A percentile compares a stretch with the other conserved stretches of the same genome.
phyloP scores from a whole-genome alignment of 2,329 filamentous ascomycete genomes.

The Phaeosphaeriaceae sp. region DNA sequence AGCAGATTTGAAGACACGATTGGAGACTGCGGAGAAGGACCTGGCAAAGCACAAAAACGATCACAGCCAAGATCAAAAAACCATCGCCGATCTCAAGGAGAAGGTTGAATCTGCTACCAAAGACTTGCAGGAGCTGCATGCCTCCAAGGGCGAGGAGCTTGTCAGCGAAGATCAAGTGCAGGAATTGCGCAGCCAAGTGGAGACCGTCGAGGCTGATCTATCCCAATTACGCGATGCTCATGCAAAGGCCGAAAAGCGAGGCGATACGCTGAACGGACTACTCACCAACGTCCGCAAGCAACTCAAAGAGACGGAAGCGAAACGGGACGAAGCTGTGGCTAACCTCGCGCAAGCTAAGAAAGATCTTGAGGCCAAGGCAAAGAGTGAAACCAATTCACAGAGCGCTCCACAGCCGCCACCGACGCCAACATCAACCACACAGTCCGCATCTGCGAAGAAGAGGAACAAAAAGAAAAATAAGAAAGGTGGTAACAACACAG shows the following conservation, averaged over 20 bases:
- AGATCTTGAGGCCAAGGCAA: constrained; percentile 33
- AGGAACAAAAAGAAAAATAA: constrained; percentile 85
- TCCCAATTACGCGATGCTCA: constrained; percentile 37
- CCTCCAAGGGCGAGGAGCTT: constrained; percentile 39
- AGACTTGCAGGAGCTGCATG: constrained; percentile 58
- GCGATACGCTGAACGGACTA: constrained; percentile 63
- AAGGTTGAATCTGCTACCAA: constrained; percentile 51
- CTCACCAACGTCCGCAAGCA: constrained; percentile 63
- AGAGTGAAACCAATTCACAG: constrained; percentile 19
- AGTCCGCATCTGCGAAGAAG: constrained; percentile 68
- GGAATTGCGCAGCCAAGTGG: constrained; percentile 35
- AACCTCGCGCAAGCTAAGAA: constrained; percentile 49
- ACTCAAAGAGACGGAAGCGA: constrained; percentile 61
- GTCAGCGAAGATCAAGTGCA: constrained; percentile 38
- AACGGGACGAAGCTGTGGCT: constrained; percentile 55
- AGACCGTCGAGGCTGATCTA: constrained; percentile 42
- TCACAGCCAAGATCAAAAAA: constrained; percentile 53
- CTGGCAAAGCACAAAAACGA: constrained; percentile 53
- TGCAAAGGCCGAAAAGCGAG: constrained; percentile 59
- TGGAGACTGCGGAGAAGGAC: constrained; percentile 53
- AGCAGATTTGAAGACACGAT: constrained; percentile 36
- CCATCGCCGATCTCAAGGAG: constrained; percentile 43
- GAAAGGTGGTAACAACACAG: constrained; percentile 66
- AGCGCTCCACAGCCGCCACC: constrained; percentile 24
- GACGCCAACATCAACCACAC: constrained; percentile 26